Evolutionary conservation across 148 eudicot species (phyloP).

Genomic region (Camellia granthamiana): DNA sequence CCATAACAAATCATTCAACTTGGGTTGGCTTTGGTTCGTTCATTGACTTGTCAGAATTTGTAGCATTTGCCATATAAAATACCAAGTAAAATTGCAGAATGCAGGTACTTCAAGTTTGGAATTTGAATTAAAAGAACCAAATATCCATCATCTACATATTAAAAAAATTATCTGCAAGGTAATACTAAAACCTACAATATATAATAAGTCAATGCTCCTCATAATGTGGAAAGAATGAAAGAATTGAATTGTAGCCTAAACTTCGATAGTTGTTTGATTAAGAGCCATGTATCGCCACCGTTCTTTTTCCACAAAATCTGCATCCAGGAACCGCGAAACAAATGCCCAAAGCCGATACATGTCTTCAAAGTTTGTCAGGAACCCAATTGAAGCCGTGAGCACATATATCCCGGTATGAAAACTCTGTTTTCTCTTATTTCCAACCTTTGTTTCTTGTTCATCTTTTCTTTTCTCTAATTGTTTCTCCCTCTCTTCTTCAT

Average conservation of each 20-base stretch:
- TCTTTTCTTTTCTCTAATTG: conserved; percentile 26
- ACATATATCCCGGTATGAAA: conserved; percentile 33
- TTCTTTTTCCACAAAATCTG: conserved; percentile 84
- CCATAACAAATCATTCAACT: too few relatives aligned
- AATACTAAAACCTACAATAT: too few relatives aligned
- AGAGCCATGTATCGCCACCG: conserved; percentile 77
- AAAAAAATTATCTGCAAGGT: too few relatives aligned
- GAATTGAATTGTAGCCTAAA: conserved; percentile 19
- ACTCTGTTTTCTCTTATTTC: conserved; percentile 16
- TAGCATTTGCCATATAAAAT: too few relatives aligned
- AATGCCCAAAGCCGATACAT: conserved; percentile 71
- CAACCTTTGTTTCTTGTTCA: neutral
- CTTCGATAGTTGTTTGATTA: conserved; percentile 61
- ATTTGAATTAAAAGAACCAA: too few relatives aligned
- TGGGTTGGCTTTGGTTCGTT: too few relatives aligned
- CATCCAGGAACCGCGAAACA: conserved; percentile 72
- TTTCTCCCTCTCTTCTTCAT: conserved; percentile 31
- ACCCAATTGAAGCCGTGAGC: conserved; percentile 48
- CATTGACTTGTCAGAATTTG: too few relatives aligned
- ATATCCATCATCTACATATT: too few relatives aligned
- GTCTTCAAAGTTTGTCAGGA: conserved; percentile 74
- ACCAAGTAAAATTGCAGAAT: too few relatives aligned
- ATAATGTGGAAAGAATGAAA: too few relatives aligned
- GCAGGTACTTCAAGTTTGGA: too few relatives aligned
- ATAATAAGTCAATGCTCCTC: too few relatives aligned